Evolutionary conservation across 176 grass and related monocot genomes (phyloP).

Genomic region (Phoenix dactylifera): DNA sequence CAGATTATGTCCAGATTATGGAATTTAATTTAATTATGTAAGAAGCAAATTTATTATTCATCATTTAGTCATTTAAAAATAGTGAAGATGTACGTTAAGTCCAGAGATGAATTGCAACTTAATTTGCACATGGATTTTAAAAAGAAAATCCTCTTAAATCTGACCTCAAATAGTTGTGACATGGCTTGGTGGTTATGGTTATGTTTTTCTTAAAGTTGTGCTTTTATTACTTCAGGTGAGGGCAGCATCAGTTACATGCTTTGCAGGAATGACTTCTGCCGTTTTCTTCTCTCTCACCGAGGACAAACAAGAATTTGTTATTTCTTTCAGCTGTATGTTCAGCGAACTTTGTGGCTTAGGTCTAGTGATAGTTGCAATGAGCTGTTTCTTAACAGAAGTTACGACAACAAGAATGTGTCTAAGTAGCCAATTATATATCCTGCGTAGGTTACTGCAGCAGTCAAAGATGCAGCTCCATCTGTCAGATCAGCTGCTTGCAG

Average conservation of each 20-base stretch:
- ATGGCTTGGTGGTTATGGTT: too few species aligned
- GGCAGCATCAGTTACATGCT: conserved; percentile 81
- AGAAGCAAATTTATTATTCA: too few species aligned
- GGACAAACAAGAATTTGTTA: conserved; percentile 61
- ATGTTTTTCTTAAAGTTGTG: conserved; percentile 15
- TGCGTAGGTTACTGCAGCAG: conserved; percentile 65
- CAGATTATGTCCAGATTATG: too few species aligned
- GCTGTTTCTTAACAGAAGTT: too few species aligned
- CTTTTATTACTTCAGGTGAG: conserved; percentile 56
- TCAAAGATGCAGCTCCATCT: conserved; percentile 50
- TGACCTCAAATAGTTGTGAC: too few species aligned
- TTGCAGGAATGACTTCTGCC: conserved; percentile 89
- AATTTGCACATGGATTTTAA: too few species aligned
- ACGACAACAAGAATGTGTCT: too few species aligned
- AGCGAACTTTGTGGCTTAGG: conserved; percentile 1
- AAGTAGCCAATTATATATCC: neutral
- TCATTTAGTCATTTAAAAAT: too few species aligned
- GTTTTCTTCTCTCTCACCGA: conserved; percentile 72
- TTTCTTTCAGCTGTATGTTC: conserved; percentile 58
- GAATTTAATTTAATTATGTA: too few species aligned
- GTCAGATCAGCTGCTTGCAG: conserved; percentile 87
- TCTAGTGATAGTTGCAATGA: neutral
- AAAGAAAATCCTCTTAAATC: too few species aligned
- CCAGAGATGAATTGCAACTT: too few species aligned
- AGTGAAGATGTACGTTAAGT: too few species aligned